phyloP scores from a whole-genome alignment of 495 filamentous ascomycete species.

The Penicillium psychrofluorescens region DNA sequence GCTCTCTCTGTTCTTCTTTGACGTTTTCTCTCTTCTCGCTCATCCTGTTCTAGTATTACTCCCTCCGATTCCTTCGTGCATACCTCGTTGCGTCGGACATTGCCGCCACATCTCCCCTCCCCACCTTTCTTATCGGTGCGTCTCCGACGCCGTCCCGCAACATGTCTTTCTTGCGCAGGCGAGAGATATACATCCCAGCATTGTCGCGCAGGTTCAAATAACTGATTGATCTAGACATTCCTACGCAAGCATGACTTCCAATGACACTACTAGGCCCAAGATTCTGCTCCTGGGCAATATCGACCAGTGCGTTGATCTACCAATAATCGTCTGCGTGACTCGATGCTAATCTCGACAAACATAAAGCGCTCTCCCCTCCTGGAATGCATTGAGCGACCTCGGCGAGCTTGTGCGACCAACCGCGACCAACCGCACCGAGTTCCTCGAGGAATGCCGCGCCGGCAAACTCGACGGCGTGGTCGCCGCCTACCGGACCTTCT shows the following conservation, averaged over 20 bases:
- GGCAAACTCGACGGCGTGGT: slow-evolving; percentile 62
- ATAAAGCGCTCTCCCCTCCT: slow-evolving; percentile 37
- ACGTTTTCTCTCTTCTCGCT: slow-evolving; percentile 2
- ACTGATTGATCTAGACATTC: neutral
- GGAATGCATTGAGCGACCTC: slow-evolving; percentile 41
- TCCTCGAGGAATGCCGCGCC: slow-evolving; percentile 63
- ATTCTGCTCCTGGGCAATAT: slow-evolving; percentile 52
- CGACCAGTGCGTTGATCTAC: slow-evolving; percentile 36
- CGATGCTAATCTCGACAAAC: neutral
- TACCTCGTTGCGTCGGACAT: neutral
- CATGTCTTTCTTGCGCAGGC: neutral
- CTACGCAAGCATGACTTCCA: slow-evolving; percentile 9
- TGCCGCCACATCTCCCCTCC: neutral
- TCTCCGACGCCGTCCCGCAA: too few species aligned
- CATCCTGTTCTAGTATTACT: neutral
- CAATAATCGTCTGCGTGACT: neutral
- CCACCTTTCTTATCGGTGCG: slow-evolving; percentile 1
- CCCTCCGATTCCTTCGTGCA: too few species aligned
- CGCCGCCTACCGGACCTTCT: slow-evolving; percentile 72
- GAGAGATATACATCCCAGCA: neutral
- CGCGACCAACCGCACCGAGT: slow-evolving; percentile 54
- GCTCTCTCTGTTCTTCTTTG: slow-evolving; percentile 4
- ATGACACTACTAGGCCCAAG: slow-evolving; percentile 28
- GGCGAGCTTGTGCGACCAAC: slow-evolving; percentile 41
- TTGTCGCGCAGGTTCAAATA: neutral